A percentile compares a stretch with the other conserved stretches of the same genome.
phyloP scores from a whole-genome alignment of 1,284 basidiomycete genomes.

The Earliella scabrosa region DNA sequence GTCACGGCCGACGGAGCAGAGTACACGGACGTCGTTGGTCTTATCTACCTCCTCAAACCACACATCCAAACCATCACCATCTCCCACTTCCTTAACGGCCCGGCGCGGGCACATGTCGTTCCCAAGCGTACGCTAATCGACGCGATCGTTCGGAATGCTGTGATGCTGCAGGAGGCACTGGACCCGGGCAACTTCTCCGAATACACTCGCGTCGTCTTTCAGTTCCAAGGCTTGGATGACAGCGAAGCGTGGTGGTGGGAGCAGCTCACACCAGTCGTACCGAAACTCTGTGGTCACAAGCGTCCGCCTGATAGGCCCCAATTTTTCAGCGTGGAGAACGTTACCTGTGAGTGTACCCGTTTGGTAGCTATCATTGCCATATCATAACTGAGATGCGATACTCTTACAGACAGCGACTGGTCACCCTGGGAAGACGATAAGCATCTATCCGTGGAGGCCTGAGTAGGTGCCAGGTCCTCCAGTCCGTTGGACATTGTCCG shows the following conservation, averaged over 20 bases:
- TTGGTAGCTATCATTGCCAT: no score
- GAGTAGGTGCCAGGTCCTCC: no score
- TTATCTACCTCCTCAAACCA: not conserved
- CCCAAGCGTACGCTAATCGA: not conserved
- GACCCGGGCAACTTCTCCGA: not conserved
- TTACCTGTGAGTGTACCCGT: conserved; percentile 1
- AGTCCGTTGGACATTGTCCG: no score
- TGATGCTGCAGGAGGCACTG: not conserved
- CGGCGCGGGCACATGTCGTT: not conserved
- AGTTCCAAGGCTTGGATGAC: not conserved
- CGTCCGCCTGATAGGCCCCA: not conserved
- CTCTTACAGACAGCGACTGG: no score
- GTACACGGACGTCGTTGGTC: not conserved
- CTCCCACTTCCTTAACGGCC: not conserved
- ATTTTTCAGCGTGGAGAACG: not conserved
- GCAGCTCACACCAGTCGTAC: not conserved
- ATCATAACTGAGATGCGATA: no score
- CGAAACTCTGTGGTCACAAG: not conserved
- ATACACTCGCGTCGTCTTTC: not conserved
- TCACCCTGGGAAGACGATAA: no score
- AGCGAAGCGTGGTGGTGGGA: not conserved
- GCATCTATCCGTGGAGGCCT: no score
- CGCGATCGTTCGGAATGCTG: not conserved
- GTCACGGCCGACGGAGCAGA: not conserved
- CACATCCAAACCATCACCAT: not conserved